These are phyloP conservation scores for Chaetomium strumarium DNA, from an alignment of 2,329 filamentous ascomycete genomes.

Conservation along the genomic window DNA sequence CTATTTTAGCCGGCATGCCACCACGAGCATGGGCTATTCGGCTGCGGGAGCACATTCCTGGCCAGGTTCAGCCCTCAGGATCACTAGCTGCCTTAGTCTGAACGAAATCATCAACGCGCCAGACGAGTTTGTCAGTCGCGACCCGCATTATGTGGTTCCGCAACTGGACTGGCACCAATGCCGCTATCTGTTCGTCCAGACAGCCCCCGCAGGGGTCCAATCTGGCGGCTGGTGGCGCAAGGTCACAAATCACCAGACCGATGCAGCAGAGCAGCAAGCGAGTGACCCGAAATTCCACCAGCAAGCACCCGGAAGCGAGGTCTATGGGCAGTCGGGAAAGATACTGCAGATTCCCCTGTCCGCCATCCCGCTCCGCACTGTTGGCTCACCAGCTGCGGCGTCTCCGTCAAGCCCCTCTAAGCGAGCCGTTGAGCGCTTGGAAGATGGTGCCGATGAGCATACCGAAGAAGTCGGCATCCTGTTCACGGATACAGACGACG, in stretches of 20 bases:
- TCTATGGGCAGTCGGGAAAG: constrained; percentile 10
- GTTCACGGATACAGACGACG: constrained; percentile 31
- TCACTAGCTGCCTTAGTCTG: constrained; percentile 59
- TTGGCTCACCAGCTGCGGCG: background rate
- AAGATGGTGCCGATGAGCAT: constrained; percentile 43
- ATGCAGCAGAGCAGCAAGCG: background rate
- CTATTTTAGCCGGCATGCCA: constrained; percentile 64
- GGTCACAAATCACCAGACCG: background rate
- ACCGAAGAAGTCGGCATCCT: constrained; percentile 35
- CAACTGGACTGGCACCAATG: constrained; percentile 85
- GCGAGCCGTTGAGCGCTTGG: constrained; percentile 23
- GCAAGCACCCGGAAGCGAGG: constrained; percentile 18
- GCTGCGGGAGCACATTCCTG: constrained; percentile 29
- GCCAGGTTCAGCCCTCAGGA: constrained; percentile 60
- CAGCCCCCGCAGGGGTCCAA: background rate
- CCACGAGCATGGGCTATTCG: constrained; percentile 50
- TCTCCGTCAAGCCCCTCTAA: constrained; percentile 1
- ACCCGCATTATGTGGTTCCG: constrained; percentile 64
- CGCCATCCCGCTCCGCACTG: constrained; percentile 28
- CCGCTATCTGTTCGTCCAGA: constrained; percentile 65
- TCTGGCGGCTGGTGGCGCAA: background rate
- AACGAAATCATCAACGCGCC: constrained; percentile 82
- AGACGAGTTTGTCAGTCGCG: constrained; percentile 46
- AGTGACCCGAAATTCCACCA: background rate
- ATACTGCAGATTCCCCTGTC: constrained; percentile 29